Conservation (phyloP, 2,329 filamentous ascomycete genomes). For the Fusarium tuaranense region DNA sequence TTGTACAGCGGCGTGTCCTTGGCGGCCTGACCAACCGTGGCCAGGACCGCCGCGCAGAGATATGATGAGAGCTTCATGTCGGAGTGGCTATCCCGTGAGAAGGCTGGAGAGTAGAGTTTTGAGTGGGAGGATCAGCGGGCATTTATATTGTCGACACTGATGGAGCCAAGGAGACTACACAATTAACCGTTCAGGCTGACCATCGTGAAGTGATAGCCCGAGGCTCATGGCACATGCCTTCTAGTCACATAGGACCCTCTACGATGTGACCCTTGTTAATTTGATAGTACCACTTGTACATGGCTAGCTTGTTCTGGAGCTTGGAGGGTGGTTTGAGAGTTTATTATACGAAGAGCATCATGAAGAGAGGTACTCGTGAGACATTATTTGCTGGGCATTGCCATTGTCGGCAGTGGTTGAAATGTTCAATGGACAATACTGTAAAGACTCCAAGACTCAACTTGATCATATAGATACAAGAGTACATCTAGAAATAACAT, state of each 20-base stretch:
- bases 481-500: neutral
- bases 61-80: slow-evolving; percentile 48
- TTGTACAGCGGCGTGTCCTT: slow-evolving; percentile 66
- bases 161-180: slow-evolving; percentile 1
- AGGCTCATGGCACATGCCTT: slow-evolving; percentile 9
- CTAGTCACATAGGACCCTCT: slow-evolving; percentile 6
- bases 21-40: slow-evolving; percentile 41
- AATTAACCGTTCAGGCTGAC: slow-evolving; percentile 38
- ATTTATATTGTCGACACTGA: slow-evolving; percentile 20
- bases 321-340: neutral
- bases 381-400: neutral
- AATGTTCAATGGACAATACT: neutral
- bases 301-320: neutral
- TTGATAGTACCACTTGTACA: neutral
- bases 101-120: neutral
- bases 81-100: slow-evolving; percentile 6
- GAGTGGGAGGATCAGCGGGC: slow-evolving; percentile 26
- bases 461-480: neutral
- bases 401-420: neutral
- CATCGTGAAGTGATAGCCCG: slow-evolving; percentile 16
- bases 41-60: slow-evolving; percentile 40
- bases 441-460: neutral
- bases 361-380: neutral
- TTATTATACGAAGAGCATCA: neutral
- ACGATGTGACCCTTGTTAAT: neutral